These are phyloP conservation scores for Beauveria sp. DNA, from an alignment of 2,329 filamentous ascomycete species.

Conservation along the genomic window DNA sequence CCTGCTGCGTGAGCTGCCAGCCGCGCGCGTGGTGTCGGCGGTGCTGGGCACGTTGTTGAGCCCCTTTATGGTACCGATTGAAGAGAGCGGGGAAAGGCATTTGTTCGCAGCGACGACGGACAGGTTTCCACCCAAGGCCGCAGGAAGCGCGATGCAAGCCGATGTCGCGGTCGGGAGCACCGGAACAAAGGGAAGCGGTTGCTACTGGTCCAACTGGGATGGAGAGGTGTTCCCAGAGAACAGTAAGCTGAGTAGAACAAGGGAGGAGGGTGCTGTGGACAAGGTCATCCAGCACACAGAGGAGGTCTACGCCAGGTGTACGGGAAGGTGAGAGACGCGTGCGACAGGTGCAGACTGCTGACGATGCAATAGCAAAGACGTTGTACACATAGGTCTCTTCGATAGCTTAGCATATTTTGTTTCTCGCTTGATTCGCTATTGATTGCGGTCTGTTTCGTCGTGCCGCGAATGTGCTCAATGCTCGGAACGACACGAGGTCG, in stretches of 20 bases:
- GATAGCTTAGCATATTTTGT: no score
- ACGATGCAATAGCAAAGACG: no score
- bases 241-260: not conserved
- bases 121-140: constrained; percentile 2
- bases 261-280: not conserved
- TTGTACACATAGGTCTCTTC: no score
- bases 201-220: not conserved
- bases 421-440: no score
- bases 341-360: no score
- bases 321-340: not conserved
- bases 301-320: not conserved
- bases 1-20: not conserved
- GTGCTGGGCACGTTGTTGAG: not conserved
- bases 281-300: constrained; percentile 1
- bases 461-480: no score
- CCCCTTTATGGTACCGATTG: not conserved
- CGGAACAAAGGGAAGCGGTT: not conserved
- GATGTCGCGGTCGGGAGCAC: not conserved
- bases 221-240: not conserved
- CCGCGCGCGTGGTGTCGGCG: not conserved
- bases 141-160: not conserved
- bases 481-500: no score
- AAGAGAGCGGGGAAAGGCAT: constrained; percentile 12
- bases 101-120: constrained; percentile 12
- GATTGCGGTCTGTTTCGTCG: no score